Evolutionary conservation across 306 rosid species (phyloP).

Genomic region (Carpinus viminea): DNA sequence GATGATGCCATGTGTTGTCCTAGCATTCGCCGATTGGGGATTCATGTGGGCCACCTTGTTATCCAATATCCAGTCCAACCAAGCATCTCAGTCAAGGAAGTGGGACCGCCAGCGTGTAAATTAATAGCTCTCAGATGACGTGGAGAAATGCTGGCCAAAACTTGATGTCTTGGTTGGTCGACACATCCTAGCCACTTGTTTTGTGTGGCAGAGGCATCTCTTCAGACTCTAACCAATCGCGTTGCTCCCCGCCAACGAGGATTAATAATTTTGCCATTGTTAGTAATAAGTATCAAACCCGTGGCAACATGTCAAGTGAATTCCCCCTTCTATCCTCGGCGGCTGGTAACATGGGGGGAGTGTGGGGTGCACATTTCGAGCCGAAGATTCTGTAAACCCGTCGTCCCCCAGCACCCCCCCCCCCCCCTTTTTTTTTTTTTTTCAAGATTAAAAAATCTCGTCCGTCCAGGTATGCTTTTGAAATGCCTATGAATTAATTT

Average conservation of each 20-base stretch:
- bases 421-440: no score
- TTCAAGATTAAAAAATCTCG: no score
- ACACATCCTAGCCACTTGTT: not conserved
- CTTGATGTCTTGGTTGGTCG: not conserved
- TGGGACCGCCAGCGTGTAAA: not conserved
- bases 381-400: no score
- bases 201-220: slow-evolving; percentile 24
- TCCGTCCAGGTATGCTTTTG: no score
- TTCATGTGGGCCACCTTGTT: not conserved
- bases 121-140: not conserved
- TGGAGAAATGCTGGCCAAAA: slow-evolving; percentile 2
- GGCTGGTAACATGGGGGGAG: not conserved
- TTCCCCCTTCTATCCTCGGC: not conserved
- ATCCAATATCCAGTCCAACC: not conserved
- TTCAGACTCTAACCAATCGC: no score
- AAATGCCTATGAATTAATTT: no score
- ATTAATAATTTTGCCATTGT: not conserved
- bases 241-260: no score
- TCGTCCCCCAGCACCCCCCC: no score
- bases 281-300: not conserved
- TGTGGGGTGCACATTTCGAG: not conserved
- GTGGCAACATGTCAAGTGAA: not conserved
- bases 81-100: not conserved
- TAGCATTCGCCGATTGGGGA: not conserved
- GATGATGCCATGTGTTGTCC: not conserved